Percentiles rank a stretch among this genome's conserved stretches.
Conservation (phyloP, 2,329 filamentous ascomycete genomes). For the Septoria linicola region DNA sequence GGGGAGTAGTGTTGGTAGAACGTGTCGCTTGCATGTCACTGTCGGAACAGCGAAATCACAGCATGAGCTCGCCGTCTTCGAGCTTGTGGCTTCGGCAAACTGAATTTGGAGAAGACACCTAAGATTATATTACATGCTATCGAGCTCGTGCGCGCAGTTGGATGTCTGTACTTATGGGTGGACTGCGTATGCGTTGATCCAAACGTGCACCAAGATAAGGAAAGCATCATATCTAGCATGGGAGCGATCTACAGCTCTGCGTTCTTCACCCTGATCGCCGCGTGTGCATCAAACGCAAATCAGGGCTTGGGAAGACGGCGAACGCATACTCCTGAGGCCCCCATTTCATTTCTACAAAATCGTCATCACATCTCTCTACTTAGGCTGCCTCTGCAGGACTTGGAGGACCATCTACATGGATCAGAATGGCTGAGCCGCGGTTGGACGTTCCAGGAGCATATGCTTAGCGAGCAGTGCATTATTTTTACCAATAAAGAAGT, state of each 20-base stretch:
- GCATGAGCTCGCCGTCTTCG: no score
- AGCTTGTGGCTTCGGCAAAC: no score
- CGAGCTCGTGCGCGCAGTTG: neutral
- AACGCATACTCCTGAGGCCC: no score
- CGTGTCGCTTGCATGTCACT: no score
- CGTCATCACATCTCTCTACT: no score
- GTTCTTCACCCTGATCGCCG: neutral
- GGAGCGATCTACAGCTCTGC: neutral
- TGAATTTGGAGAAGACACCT: neutral
- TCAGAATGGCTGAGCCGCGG: neutral
- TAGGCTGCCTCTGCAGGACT: no score
- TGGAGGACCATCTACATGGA: no score
- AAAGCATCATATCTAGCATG: neutral
- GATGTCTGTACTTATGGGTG: neutral
- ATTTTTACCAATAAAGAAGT: neutral
- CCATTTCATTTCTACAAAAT: no score
- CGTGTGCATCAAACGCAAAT: neutral
- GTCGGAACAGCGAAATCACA: no score
- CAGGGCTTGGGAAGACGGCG: neutral
- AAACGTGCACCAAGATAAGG: neutral
- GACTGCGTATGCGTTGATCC: neutral
- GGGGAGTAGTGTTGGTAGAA: no score
- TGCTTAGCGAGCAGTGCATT: neutral
- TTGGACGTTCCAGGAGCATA: neutral
- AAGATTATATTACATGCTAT: neutral